Evolutionary conservation across 371 early-diverging fungal genomes (phyloP).

Genomic region (Mortierella sp.): DNA sequence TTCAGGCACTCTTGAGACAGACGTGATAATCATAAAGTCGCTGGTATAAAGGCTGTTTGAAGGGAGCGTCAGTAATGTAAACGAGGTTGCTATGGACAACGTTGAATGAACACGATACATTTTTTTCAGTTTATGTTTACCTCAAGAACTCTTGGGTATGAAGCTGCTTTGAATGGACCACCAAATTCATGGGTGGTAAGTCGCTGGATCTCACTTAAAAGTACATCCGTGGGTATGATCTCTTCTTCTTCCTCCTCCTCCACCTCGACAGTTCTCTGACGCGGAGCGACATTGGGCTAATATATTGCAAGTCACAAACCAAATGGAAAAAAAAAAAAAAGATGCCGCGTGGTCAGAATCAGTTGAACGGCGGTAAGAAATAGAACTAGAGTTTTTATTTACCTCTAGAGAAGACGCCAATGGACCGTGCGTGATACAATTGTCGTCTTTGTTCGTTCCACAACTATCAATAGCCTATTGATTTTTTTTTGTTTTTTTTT

Average conservation of each 20-base stretch:
- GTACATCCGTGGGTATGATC: slow-evolving; percentile 11
- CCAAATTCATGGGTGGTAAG: slow-evolving; percentile 38
- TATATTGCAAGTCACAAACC: neutral
- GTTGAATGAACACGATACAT: no score
- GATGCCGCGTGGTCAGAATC: neutral
- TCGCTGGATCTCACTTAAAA: slow-evolving; percentile 22
- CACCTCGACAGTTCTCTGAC: neutral
- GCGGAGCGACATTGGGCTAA: slow-evolving; percentile 4
- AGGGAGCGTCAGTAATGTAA: neutral
- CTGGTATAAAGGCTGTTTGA: slow-evolving; percentile 29
- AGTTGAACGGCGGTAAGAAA: neutral
- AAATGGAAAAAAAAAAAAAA: neutral
- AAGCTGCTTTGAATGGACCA: neutral
- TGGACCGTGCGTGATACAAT: neutral
- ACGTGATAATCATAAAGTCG: slow-evolving; percentile 29
- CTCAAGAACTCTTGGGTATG: slow-evolving; percentile 34
- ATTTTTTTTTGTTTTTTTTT: no score
- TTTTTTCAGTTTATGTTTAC: no score
- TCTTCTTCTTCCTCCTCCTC: neutral
- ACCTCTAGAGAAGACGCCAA: slow-evolving; percentile 36
- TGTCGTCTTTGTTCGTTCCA: neutral
- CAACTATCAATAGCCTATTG: neutral
- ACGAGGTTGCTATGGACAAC: no score
- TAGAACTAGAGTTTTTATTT: neutral
- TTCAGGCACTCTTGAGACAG: slow-evolving; percentile 30